These are phyloP conservation scores for Mortierella alpina DNA, from an alignment of 192 early-diverging fungal species.

Conservation along the genomic window DNA sequence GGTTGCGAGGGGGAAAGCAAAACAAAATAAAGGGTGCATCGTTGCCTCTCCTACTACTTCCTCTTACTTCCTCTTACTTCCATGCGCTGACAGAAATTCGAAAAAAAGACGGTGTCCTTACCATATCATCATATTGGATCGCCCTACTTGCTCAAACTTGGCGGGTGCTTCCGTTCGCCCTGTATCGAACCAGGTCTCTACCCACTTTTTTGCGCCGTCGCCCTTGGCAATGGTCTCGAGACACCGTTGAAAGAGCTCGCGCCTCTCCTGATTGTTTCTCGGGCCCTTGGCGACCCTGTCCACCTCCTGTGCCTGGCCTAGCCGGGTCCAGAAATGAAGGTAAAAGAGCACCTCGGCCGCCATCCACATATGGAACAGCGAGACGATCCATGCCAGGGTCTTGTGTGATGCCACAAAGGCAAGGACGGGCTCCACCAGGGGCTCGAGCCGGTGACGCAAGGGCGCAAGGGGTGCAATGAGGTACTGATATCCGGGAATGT, in stretches of 20 bases:
- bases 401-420: conserved; percentile 21
- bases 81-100: not conserved
- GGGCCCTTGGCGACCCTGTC: conserved; percentile 36
- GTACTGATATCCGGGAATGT: conserved; percentile 36
- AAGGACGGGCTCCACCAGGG: conserved; percentile 10
- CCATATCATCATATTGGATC: conserved; percentile 50
- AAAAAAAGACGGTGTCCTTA: conserved; percentile 7
- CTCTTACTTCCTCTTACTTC: not conserved
- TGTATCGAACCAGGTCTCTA: conserved; percentile 50
- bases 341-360: conserved; percentile 43
- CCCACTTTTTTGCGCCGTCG: conserved; percentile 30
- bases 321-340: conserved; percentile 32
- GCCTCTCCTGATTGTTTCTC: conserved; percentile 8
- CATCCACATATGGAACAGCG: conserved; percentile 48
- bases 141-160: conserved; percentile 33
- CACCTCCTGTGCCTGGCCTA: conserved; percentile 20
- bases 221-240: conserved; percentile 31
- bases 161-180: conserved; percentile 33
- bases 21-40: too few relatives aligned
- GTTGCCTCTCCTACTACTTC: too few relatives aligned
- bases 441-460: not conserved
- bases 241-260: conserved; percentile 38
- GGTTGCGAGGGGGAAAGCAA: too few relatives aligned
- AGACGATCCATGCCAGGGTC: conserved; percentile 37
- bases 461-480: conserved; percentile 1